Evolutionary conservation across 2,329 filamentous ascomycete genomes (phyloP), one percentile per base, ranked within the genome.

Genomic region (Sporothrix curviconia): DNA sequence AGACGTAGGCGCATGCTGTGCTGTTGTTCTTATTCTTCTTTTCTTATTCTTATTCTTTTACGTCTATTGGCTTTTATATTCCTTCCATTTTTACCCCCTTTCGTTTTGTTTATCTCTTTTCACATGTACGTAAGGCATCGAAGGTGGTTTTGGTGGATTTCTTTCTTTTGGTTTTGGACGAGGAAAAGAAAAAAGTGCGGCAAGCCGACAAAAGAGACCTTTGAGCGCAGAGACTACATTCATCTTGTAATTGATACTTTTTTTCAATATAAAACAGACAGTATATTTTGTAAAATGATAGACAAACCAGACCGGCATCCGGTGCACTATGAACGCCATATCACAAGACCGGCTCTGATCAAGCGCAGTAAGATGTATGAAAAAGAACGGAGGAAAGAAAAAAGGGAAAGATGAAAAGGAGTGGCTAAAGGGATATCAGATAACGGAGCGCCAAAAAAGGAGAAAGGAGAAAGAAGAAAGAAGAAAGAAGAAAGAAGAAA

Each of bases 1-100:
- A 68, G 34, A 75, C 72, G 32, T 72, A 19, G 8, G 36, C 28
- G 25, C 5, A 19, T 9, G 8, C 5, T 42, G 36, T 32, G 15
- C 2, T 36, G 19, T 36, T 2, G 28, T 8, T 24, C 9, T 9
- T 54, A 1, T 49, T 15, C 8, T 32, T 19, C 19, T 46, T 7
- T 49, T 17, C 24, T 36, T 4, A 3, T 15, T 3, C 14, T 22
- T 32, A 24, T 25, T 49, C 9, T n/a, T n/a, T n/a, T n/a, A n/a
- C n/a, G n/a, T n/a, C n/a, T n/a, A n/a, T n/a, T n/a, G n/a, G n/a
- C n/a, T n/a, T n/a, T n/a, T n/a, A n/a, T n/a, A n/a, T n/a, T n/a
- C n/a, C n/a, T n/a, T n/a, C n/a, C 44, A 9, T 34, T 19, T 24
- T 4, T n/a, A 43, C n/a, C 37, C 2, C 7, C 32, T 47, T 36